phyloP scores from a whole-genome alignment of 495 filamentous ascomycete species.

The Sporormia fimetaria region DNA sequence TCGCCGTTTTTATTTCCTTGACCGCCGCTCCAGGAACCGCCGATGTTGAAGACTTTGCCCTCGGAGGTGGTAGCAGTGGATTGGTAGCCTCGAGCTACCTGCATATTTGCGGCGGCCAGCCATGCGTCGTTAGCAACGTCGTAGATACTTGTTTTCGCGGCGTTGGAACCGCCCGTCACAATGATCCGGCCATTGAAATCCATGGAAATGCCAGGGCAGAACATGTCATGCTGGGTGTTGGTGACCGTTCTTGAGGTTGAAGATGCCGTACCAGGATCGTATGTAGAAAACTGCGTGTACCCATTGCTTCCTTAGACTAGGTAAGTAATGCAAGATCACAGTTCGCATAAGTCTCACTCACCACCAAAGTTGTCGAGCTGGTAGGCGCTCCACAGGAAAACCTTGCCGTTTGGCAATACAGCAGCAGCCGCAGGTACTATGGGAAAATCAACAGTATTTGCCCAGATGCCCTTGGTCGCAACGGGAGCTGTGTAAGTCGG shows the following conservation, averaged over 20 bases:
- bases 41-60: constrained; percentile 49
- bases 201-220: constrained; percentile 48
- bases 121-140: constrained; percentile 29
- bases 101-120: constrained; percentile 34
- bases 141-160: constrained; percentile 40
- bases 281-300: constrained; percentile 38
- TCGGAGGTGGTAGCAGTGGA: constrained; percentile 41
- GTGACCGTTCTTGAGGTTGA: constrained; percentile 30
- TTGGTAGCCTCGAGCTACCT: constrained; percentile 47
- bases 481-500: constrained; percentile 15
- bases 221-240: constrained; percentile 49
- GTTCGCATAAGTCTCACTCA: too few relatives aligned
- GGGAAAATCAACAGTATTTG: constrained; percentile 42
- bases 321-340: too few relatives aligned
- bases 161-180: constrained; percentile 42
- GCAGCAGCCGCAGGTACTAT: constrained; percentile 39
- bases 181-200: constrained; percentile 41
- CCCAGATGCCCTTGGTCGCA: constrained; percentile 37
- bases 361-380: constrained; percentile 31
- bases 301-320: constrained; percentile 17
- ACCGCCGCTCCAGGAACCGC: constrained; percentile 45
- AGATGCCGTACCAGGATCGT: constrained; percentile 29
- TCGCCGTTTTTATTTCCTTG: constrained; percentile 45
- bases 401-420: constrained; percentile 31
- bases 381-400: constrained; percentile 39